Conservation (phyloP, 306 rosid species). For the Inga laurina region DNA sequence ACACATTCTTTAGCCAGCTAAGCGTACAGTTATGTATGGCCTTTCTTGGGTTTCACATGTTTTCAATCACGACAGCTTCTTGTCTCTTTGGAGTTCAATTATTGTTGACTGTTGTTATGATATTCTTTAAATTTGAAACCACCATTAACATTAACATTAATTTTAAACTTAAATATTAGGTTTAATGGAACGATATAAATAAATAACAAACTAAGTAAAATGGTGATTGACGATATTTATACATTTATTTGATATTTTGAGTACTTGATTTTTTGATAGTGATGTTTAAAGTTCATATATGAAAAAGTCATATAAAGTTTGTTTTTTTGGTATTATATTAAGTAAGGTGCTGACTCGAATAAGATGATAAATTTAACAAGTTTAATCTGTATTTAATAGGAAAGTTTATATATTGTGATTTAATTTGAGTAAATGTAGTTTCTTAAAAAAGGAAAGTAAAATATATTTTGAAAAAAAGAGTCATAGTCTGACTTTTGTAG, state of each 20-base stretch:
- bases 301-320: no score
- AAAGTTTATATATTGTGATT: not conserved
- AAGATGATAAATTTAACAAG: no score
- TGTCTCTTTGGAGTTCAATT: not conserved
- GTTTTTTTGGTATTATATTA: no score
- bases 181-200: not conserved
- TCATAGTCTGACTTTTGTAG: no score
- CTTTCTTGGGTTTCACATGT: not conserved
- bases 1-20: not conserved
- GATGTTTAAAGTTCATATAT: no score
- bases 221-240: not conserved
- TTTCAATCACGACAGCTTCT: not conserved
- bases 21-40: not conserved
- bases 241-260: no score
- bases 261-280: no score
- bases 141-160: not conserved
- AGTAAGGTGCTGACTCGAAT: not conserved
- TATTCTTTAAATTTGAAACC: not conserved
- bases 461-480: no score
- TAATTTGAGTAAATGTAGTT: not conserved
- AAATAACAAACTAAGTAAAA: no score
- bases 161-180: not conserved
- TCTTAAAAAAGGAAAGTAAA: no score
- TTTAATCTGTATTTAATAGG: not conserved
- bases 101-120: not conserved